Conservation (phyloP, 495 filamentous ascomycete species). For the Penicillium odoratum region DNA sequence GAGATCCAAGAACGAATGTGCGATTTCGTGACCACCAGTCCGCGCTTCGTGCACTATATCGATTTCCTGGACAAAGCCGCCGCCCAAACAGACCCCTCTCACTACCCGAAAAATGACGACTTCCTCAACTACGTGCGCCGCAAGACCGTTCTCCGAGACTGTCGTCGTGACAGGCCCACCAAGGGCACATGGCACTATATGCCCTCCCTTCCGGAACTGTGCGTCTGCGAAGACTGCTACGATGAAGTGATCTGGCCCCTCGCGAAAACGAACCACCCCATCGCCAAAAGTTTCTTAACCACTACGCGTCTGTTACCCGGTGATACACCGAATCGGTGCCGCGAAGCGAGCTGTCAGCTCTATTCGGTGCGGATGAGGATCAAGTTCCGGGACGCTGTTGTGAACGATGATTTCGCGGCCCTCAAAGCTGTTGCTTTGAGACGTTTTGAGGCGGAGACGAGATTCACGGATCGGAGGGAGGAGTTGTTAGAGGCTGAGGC, state of each 20-base stretch:
- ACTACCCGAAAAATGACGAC: constrained; percentile 40
- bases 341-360: constrained; percentile 65
- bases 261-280: constrained; percentile 45
- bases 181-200: constrained; percentile 61
- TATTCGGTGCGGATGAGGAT: constrained; percentile 74
- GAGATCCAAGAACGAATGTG: constrained; percentile 41
- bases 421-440: constrained; percentile 41
- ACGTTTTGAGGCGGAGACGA: constrained; percentile 46
- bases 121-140: constrained; percentile 53
- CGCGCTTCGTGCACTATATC: constrained; percentile 61
- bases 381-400: constrained; percentile 59
- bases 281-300: constrained; percentile 58
- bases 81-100: constrained; percentile 39
- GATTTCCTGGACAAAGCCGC: constrained; percentile 59
- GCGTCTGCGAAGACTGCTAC: constrained; percentile 72
- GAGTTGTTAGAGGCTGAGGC: constrained; percentile 42
- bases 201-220: constrained; percentile 61
- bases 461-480: constrained; percentile 46
- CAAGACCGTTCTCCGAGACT: constrained; percentile 53
- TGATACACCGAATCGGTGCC: constrained; percentile 43
- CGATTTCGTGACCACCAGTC: constrained; percentile 50
- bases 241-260: constrained; percentile 66
- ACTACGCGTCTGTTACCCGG: constrained; percentile 46
- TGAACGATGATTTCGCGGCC: constrained; percentile 55
- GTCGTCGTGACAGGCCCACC: constrained; percentile 51